Conservation (phyloP, 176 grass and related monocot species). For the Raddia guianensis region DNA sequence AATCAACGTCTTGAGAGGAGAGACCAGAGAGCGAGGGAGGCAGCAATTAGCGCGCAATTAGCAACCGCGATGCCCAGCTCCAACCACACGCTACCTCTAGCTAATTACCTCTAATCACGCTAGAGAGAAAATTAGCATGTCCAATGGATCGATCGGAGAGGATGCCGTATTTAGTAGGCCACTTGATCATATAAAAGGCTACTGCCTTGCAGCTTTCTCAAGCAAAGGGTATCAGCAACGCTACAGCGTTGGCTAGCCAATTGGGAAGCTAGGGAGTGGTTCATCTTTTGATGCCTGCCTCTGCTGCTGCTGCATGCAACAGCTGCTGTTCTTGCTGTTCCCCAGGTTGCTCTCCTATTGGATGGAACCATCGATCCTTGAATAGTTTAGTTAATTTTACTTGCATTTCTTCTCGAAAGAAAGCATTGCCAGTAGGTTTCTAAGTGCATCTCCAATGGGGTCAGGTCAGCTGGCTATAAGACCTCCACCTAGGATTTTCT, state of each 20-base stretch:
- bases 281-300: conserved; percentile 59
- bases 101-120: not conserved
- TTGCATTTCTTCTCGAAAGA: not conserved
- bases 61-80: not conserved
- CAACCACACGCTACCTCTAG: not conserved
- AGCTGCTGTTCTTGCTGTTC: conserved; percentile 30
- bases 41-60: too few species aligned
- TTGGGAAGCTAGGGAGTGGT: not conserved
- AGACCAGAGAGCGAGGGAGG: not conserved
- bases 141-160: not conserved
- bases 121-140: not conserved
- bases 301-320: conserved; percentile 14
- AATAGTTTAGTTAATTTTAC: not conserved
- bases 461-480: too few species aligned
- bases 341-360: conserved; percentile 49
- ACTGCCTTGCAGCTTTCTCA: conserved; percentile 33
- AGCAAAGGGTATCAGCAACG: conserved; percentile 21
- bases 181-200: conserved; percentile 31
- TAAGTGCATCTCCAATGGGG: too few species aligned
- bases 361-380: conserved; percentile 52
- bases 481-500: too few species aligned
- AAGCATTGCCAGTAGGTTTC: too few species aligned
- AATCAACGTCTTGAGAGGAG: conserved; percentile 47
- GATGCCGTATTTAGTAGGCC: not conserved
- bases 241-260: conserved; percentile 38